Evolutionary conservation across 148 eudicot genomes (phyloP), one percentile per base, ranked within the genome.

Genomic region (Camellia japonica): DNA sequence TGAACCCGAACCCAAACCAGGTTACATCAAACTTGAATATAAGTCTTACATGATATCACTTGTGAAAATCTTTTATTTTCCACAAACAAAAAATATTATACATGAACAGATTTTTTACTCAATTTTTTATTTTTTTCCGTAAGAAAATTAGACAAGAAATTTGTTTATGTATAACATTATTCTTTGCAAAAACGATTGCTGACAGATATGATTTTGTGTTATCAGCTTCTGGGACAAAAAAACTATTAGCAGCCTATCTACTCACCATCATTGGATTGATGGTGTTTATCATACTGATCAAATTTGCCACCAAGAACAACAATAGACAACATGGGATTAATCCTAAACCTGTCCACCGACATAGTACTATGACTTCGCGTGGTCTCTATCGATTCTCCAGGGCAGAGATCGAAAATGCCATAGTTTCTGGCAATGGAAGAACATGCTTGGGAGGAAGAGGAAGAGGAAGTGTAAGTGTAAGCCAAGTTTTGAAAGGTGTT

Each of bases 381-480:
- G 86, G 83, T 4, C 85, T 88, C 15, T 88, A 85, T 59, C 76
- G 77, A 51, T 88, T 88, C 81, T 85, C 90, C 43, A 85, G 83
- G 71, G 80, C 81, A 8, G 90, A 87, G 77, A 87, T 87, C 7
- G 86, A 81, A 71, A 83, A 82, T 3, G 88, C 88, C 2, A 79
- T 88, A 13, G 79, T 81, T 74, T 77, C 55, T 47, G 81, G 82
- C 0, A 43, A 20, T 13, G 90, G 85, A 62, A 83, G 56, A 56
- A 79, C 72, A 56, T 82, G 59, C 75, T 76, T 85, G 2, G 90
- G 90, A 23, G 75, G 88, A 55, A 88, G 90, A 30, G 30, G 30
- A 30, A 30, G 30, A 30, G 30, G 88, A 55, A 88, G 90, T 30
- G 30, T 30, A 16, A 88, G 87, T 46, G 87, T 88, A 5, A 87